Evolutionary conservation across 2,329 filamentous ascomycete genomes (phyloP).

Genomic region (Metarhizium rileyi): DNA sequence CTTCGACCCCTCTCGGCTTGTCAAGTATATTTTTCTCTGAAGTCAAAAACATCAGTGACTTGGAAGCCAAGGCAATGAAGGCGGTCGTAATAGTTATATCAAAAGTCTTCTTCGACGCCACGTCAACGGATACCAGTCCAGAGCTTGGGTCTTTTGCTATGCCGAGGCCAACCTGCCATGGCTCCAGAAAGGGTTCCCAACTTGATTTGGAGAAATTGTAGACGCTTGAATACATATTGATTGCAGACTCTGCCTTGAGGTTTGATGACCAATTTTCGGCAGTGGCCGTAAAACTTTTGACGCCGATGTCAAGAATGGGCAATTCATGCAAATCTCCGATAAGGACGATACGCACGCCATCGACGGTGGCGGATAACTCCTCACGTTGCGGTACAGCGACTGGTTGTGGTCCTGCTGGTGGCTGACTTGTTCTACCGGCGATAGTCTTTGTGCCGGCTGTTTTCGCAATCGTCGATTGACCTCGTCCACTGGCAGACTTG

Average conservation of each 20-base stretch:
- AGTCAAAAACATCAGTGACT: slow-evolving; percentile 83
- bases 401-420: slow-evolving; percentile 8
- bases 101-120: slow-evolving; percentile 81
- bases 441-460: slow-evolving; percentile 29
- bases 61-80: slow-evolving; percentile 85
- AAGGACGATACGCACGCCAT: slow-evolving; percentile 82
- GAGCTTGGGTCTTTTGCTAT: slow-evolving; percentile 68
- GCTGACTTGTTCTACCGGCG: slow-evolving; percentile 18
- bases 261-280: slow-evolving; percentile 87
- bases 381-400: slow-evolving; percentile 38
- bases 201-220: slow-evolving; percentile 99
- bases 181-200: slow-evolving; percentile 94
- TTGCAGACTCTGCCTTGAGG: slow-evolving; percentile 77
- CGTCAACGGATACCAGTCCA: slow-evolving; percentile 70
- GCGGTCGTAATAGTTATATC: slow-evolving; percentile 90
- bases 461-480: slow-evolving; percentile 41
- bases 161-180: slow-evolving; percentile 90
- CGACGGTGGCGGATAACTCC: slow-evolving; percentile 74
- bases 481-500: slow-evolving; percentile 46
- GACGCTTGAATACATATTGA: slow-evolving; percentile 91
- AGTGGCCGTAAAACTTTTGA: slow-evolving; percentile 78
- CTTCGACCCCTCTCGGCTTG: slow-evolving; percentile 84
- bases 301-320: slow-evolving; percentile 84
- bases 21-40: slow-evolving; percentile 80
- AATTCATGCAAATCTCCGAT: slow-evolving; percentile 95